Evolutionary conservation across 208 protist genomes (phyloP).

Genomic region (Phytomonas sp.): DNA sequence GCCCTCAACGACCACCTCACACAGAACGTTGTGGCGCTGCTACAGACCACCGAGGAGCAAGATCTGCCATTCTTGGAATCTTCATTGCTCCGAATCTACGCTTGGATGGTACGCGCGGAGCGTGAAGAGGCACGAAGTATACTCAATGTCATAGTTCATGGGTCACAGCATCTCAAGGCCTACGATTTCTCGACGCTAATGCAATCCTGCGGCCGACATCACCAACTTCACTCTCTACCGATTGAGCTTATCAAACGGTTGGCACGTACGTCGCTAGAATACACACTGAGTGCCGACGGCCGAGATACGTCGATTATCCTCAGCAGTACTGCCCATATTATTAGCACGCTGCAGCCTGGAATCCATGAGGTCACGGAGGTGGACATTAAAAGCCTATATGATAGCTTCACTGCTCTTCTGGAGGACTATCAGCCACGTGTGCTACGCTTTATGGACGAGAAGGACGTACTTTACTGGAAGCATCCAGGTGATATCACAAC

Average conservation of each 20-base stretch:
- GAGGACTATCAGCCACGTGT: constrained; percentile 57
- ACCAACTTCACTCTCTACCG: constrained; percentile 44
- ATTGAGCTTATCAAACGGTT: constrained; percentile 46
- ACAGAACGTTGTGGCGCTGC: constrained; percentile 23
- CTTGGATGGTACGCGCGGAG: constrained; percentile 74
- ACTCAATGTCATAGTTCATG: constrained; percentile 46
- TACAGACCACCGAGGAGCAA: constrained; percentile 25
- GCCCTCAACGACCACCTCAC: constrained; percentile 49
- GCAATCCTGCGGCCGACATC: constrained; percentile 44
- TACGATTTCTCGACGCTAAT: constrained; percentile 51
- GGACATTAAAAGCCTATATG: constrained; percentile 36
- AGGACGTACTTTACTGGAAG: constrained; percentile 37
- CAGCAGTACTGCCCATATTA: constrained; percentile 33
- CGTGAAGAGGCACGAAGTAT: constrained; percentile 38
- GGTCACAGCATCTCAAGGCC: constrained; percentile 33
- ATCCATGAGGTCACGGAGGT: constrained; percentile 28
- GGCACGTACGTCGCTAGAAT: constrained; percentile 32
- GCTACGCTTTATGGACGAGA: constrained; percentile 39
- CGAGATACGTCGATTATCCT: constrained; percentile 45
- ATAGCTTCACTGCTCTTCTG: constrained; percentile 50
- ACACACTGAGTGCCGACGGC: constrained; percentile 29
- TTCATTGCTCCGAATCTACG: constrained; percentile 55
- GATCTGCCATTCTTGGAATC: constrained; percentile 24
- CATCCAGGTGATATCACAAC: constrained; percentile 46
- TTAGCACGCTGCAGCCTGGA: constrained; percentile 30